Base-by-base conservation (phyloP, 352 stramenopile species). In the Aphanomyces astaci region DNA sequence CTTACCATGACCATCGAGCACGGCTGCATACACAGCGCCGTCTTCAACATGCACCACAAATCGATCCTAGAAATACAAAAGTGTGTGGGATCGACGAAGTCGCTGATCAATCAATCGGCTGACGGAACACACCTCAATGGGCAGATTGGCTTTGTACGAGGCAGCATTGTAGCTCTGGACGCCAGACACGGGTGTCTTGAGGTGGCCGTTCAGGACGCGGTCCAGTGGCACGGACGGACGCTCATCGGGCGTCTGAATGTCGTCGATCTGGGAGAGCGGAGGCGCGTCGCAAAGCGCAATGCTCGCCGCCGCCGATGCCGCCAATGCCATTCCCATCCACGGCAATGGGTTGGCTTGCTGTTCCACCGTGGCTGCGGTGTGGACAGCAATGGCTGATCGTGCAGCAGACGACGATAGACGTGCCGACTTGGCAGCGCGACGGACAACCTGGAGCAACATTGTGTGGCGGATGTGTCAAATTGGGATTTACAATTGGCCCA, bases 1-100 rank as follows among this genome's bases (percentile, higher is more conserved):
- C 72, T 32, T 55, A 90, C 92, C 91, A 70, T 98, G 92, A 2
- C 92, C 92, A 71, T 98, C 92, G 48, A 96, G 82, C 17, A 96
- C 92, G 15, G 79, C 80, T 22, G 85, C 87, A 63, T 92, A 96
- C 40, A 96, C 81, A 65, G 94, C 85, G 46, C 89, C 86, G 24
- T 84, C 79, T 15, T 80, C 77, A 17, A 78, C 71, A 43, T 92
- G 79, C 53, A 96, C 82, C 54, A 87, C 78, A 66, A 88, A 91
- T 65, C 92, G 84, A 76, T 98, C 92, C 62, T 68, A 68, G 22
- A n/a, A n/a, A n/a, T n/a, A n/a, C n/a, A n/a, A n/a, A n/a, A n/a
- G n/a, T n/a, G n/a, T n/a, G n/a, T n/a, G n/a, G n/a, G n/a, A n/a
- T n/a, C n/a, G n/a, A n/a, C n/a, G n/a, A n/a, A n/a, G n/a, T n/a